Evolutionary conservation across 805 yeast genomes (phyloP), one percentile per base, ranked within the genome.

Genomic region (Kluyveromyces nonfermentans): DNA sequence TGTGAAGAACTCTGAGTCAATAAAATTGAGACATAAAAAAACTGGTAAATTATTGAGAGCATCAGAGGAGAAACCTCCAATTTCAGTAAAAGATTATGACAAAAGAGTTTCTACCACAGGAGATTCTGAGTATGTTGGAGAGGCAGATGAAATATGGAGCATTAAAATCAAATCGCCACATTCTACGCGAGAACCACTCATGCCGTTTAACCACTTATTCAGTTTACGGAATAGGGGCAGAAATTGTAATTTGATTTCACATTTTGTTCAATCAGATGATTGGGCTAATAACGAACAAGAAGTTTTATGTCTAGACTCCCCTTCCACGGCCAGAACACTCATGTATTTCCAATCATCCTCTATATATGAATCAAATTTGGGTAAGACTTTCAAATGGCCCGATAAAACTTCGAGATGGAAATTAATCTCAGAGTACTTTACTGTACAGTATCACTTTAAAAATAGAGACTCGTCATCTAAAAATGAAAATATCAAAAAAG

Each of bases 201-300:
- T 31, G 12, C 49, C 49, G 12, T 40, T 40, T 28, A 59, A 56
- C 46, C 63, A 65, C n/a, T 71, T 79, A 21, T 80, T 93, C 66
- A 80, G 77, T 59, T 65, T 90, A 16, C 67, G 72, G 43, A 94
- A 85, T 62, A 64, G 70, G 15, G 80, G 80, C 33, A 75, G 84
- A 25, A 70, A 73, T 25, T 93, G 98, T 63, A 69, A 71, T 16
- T 62, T 93, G 44, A 63, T 87, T 53, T 78, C 88, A n/a, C 95
- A 89, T 58, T 75, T 74, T 37, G 72, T 72, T 17, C 75, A 71
- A 56, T 69, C 93, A 34, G 96, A 96, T n/a, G 73, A 71, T 7
- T 85, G 95, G 94, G 97, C 85, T 1, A 75, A 73, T 53, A 72
- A 72, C 46, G 96, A 88, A 60, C 85, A 83, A 64, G 98, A 93